Evolutionary conservation across 2,329 filamentous ascomycete species (phyloP).

Genomic region (Eutypa lata): DNA sequence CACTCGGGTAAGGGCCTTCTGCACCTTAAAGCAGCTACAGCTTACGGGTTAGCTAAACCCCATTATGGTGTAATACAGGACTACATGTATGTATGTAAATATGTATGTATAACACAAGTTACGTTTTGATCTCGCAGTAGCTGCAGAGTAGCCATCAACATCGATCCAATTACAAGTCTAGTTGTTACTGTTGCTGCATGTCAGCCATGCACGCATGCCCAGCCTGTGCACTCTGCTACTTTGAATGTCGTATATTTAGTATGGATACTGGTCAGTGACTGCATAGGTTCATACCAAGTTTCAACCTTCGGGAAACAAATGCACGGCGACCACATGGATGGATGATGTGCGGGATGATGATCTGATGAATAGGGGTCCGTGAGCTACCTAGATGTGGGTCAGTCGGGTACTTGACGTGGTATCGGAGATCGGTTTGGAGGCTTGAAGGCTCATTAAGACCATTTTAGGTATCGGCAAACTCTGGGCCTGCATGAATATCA

Average conservation of each 20-base stretch:
- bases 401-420: background rate
- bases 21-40: background rate
- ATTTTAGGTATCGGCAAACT: no score
- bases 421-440: background rate
- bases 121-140: background rate
- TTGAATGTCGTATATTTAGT: no score
- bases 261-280: background rate
- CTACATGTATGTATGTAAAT: background rate
- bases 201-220: no score
- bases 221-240: no score
- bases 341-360: background rate
- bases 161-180: no score
- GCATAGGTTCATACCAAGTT: background rate
- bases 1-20: background rate
- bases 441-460: background rate
- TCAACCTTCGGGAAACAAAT: background rate
- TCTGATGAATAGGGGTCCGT: background rate
- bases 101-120: background rate
- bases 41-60: no score
- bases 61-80: no score
- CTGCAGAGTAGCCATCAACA: no score
- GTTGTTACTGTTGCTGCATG: no score
- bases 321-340: background rate
- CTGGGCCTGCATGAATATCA: no score
- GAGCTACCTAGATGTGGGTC: background rate